Conservation (phyloP, 208 protist species). For the Leishmania braziliensis region DNA sequence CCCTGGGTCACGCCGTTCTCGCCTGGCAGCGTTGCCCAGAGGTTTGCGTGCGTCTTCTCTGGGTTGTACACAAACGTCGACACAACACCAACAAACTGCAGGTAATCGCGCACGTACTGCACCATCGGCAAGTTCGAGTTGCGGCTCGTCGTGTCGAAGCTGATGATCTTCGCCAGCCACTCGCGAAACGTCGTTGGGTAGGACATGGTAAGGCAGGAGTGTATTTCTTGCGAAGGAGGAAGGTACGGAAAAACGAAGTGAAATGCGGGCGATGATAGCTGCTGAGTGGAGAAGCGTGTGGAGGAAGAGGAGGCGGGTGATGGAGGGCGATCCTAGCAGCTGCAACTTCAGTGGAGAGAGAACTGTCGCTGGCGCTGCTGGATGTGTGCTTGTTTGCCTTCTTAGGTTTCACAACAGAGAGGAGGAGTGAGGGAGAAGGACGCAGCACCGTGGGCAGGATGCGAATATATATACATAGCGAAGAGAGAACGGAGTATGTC, state of each 20-base stretch:
- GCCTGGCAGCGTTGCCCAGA: conserved; percentile 64
- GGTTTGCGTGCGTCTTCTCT: conserved; percentile 52
- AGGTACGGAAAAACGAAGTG: neutral
- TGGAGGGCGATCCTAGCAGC: neutral
- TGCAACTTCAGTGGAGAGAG: neutral
- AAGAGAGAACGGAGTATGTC: neutral
- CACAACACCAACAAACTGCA: conserved; percentile 32
- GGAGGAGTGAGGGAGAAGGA: neutral
- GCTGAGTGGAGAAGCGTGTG: neutral
- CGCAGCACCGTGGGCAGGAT: neutral
- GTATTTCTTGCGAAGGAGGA: neutral
- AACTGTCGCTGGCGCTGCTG: neutral
- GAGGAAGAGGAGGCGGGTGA: neutral
- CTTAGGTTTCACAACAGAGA: neutral
- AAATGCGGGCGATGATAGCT: neutral
- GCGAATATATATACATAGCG: neutral
- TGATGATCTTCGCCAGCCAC: conserved; percentile 52
- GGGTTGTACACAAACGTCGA: conserved; percentile 42
- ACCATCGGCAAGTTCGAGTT: conserved; percentile 61
- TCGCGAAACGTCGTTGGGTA: conserved; percentile 24
- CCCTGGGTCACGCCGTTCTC: conserved; percentile 46
- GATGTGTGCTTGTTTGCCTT: neutral
- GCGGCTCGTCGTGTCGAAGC: conserved; percentile 65
- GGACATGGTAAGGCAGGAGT: conserved; percentile 1
- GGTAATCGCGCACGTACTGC: conserved; percentile 42